Conservation (phyloP, 805 yeast species). For the Zygotorulaspora florentina region DNA sequence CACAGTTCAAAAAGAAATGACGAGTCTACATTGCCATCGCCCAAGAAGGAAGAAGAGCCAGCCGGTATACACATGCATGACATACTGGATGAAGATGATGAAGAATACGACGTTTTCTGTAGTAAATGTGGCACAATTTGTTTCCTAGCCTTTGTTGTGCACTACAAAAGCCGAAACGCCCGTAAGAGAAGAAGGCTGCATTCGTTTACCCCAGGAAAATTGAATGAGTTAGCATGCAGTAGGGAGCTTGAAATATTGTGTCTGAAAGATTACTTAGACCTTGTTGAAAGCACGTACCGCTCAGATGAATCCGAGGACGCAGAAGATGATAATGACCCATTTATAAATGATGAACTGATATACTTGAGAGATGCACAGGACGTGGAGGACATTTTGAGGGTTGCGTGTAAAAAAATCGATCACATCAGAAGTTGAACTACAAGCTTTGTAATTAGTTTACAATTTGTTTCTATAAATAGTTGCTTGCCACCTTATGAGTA, state of each 20-base stretch:
- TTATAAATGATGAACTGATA: slow-evolving; percentile 17
- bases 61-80: not conserved
- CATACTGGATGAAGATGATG: slow-evolving; percentile 16
- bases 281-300: slow-evolving; percentile 12
- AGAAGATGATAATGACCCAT: slow-evolving; percentile 7
- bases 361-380: slow-evolving; percentile 20
- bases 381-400: slow-evolving; percentile 11
- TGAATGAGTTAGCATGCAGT: slow-evolving; percentile 13
- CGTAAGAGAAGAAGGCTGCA: slow-evolving; percentile 19
- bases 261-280: slow-evolving; percentile 11
- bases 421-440: not conserved
- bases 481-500: too few relatives aligned
- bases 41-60: slow-evolving; percentile 5
- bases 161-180: slow-evolving; percentile 8
- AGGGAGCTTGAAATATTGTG: slow-evolving; percentile 18
- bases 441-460: too few relatives aligned
- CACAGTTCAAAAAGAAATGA: not conserved
- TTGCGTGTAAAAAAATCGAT: slow-evolving; percentile 13
- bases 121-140: slow-evolving; percentile 38
- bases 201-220: slow-evolving; percentile 10
- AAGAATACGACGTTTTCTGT: slow-evolving; percentile 35
- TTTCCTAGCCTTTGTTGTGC: slow-evolving; percentile 35
- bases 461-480: too few relatives aligned
- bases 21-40: slow-evolving; percentile 6
- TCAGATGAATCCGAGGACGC: slow-evolving; percentile 6